Evolutionary conservation across 2,329 filamentous ascomycete species (phyloP).

Genomic region (Hypoxylon sp.): DNA sequence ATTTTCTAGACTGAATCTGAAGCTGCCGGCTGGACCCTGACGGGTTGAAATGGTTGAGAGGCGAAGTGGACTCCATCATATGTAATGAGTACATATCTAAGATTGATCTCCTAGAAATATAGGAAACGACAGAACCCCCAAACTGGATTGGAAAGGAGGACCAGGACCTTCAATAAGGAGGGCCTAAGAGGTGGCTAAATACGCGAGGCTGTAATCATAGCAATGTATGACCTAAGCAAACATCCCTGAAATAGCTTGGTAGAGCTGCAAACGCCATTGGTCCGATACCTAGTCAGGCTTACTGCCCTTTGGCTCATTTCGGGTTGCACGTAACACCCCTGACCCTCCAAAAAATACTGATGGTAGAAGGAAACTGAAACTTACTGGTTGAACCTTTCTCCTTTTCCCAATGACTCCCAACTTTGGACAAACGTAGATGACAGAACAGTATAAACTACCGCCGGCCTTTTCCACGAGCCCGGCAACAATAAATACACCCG

Average conservation of each 20-base stretch:
- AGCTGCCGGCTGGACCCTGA: not conserved
- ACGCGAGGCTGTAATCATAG: slow-evolving; percentile 12
- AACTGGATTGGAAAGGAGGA: not conserved
- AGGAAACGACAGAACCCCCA: not conserved
- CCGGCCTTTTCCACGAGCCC: slow-evolving; percentile 85
- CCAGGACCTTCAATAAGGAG: not conserved
- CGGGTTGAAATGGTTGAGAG: not conserved
- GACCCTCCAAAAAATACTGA: not conserved
- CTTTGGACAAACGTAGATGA: slow-evolving; percentile 84
- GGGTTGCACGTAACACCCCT: not conserved
- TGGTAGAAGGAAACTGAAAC: slow-evolving; percentile 51
- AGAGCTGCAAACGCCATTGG: slow-evolving; percentile 19
- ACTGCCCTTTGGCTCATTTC: not conserved
- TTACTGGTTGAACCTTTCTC: slow-evolving; percentile 89
- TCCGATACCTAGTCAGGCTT: not conserved
- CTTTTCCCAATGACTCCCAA: slow-evolving; percentile 85
- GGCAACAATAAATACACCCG: slow-evolving; percentile 85
- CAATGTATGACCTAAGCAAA: not conserved
- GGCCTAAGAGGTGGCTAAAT: not conserved
- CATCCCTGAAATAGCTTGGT: slow-evolving; percentile 9
- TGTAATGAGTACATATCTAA: not conserved
- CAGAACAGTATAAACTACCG: slow-evolving; percentile 87
- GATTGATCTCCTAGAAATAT: not conserved
- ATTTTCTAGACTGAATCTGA: slow-evolving; percentile 24
- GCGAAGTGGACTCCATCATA: slow-evolving; percentile 17